These are phyloP conservation scores for Anethum foeniculum DNA, from an alignment of 140 eudicot species.

Conservation along the genomic window DNA sequence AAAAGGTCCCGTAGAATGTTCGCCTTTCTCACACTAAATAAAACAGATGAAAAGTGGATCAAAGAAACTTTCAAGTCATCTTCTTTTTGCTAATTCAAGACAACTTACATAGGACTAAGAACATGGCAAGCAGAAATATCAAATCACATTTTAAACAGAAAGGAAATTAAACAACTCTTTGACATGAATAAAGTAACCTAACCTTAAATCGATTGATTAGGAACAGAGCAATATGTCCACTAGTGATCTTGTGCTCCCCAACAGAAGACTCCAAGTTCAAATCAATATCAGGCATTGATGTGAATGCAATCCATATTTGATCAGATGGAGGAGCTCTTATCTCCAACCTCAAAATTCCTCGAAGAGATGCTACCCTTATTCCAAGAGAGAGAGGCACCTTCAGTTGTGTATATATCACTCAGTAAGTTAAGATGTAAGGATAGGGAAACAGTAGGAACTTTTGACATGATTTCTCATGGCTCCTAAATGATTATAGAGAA, in stretches of 20 bases:
- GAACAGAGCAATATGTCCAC: conserved; percentile 63
- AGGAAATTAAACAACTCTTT: not conserved
- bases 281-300: conserved; percentile 80
- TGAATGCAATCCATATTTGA: conserved; percentile 83
- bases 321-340: conserved; percentile 95
- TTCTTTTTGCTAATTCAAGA: not conserved
- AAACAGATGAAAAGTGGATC: not conserved
- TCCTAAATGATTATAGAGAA: not conserved
- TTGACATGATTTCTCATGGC: not conserved
- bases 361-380: conserved; percentile 58
- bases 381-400: conserved; percentile 82
- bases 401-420: conserved; percentile 17
- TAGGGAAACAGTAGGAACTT: not conserved
- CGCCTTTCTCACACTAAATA: not conserved
- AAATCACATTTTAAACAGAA: not conserved
- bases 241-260: conserved; percentile 80
- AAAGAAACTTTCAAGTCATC: not conserved
- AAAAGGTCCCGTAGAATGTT: not conserved
- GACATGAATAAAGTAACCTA: conserved; percentile 7
- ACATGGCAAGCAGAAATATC: not conserved
- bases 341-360: conserved; percentile 63
- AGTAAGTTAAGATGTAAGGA: not conserved
- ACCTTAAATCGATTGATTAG: conserved; percentile 79
- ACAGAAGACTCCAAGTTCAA: conserved; percentile 68
- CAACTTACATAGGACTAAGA: not conserved